Base-by-base conservation (phyloP, 352 stramenopile genomes). In the Pythium utonaiense region DNA sequence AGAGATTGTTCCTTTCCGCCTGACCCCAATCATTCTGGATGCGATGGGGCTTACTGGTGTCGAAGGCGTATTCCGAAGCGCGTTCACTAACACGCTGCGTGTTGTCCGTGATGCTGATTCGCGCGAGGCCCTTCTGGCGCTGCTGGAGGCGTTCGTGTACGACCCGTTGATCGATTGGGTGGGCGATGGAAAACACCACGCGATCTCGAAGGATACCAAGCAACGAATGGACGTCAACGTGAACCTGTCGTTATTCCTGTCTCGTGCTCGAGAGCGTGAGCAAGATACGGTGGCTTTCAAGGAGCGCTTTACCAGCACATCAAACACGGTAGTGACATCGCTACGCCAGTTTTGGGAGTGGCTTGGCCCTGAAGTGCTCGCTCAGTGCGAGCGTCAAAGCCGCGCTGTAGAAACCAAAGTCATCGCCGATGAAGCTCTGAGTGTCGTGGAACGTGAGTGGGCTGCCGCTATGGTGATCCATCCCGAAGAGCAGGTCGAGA, bases 1-100 rank as follows among this genome's bases (percentile, higher is more conserved):
- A 6, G 91, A 98, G 63, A 62, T 94, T 30, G 91, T 98, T 19
- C 91, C 91, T 9, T 98, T 98, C 52, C 86, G 91, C 19, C 60
- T 97, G 14, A 97, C 91, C 12, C 79, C 77, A 8, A 88, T 89
- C 57, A 63, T 98, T 21, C 70, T 88, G 49, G 78, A 89, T 49
- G 81, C 75, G 8, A 64, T 97, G 10, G 87, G 86, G 2, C 51
- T 91, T 42, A 89, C 81, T 16, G 84, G 86, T 19, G 71, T 89
- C 0, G 86, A 95, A 22, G 86, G 86, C 2, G 74, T 61, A 10
- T 95, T 95, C 41, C 79, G 83, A 47, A 64, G 67, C 25, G 80
- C 83, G 8, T 85, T 95, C 68, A 81, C 93, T 38, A 74, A 75
- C 3, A 93, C 80, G 2, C 57, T 96, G 34, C 77, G 86, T 5